Conservation (phyloP, 139 green algal genomes). For the Chlorella vulgaris region DNA sequence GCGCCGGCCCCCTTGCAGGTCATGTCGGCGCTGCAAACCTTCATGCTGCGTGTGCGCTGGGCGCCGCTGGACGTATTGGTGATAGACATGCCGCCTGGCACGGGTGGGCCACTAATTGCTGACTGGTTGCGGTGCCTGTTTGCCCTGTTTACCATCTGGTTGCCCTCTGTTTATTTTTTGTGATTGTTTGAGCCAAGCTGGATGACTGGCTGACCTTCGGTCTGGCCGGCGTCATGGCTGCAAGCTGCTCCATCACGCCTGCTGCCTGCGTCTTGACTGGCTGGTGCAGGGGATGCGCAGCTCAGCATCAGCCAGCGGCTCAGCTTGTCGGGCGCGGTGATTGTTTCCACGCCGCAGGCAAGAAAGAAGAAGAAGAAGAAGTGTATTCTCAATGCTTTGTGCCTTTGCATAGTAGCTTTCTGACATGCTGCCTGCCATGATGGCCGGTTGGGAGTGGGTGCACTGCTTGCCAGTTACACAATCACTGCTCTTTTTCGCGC, state of each 20-base stretch:
- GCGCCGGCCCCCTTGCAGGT: conserved; percentile 46
- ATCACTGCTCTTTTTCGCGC: neutral
- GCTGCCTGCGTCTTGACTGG: neutral
- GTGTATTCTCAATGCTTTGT: neutral
- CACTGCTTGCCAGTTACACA: neutral
- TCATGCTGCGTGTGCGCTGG: conserved; percentile 84
- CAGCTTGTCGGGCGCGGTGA: conserved; percentile 78
- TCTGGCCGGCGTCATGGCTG: too few relatives aligned
- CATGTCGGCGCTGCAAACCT: conserved; percentile 86
- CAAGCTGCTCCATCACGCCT: too few relatives aligned
- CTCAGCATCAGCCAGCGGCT: conserved; percentile 83
- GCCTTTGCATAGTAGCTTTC: too few relatives aligned
- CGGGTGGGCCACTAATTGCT: conserved; percentile 44
- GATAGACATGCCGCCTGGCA: conserved; percentile 95
- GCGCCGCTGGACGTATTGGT: conserved; percentile 85
- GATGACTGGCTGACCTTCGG: too few relatives aligned
- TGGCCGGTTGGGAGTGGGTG: too few relatives aligned
- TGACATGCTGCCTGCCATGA: too few relatives aligned
- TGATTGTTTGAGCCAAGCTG: too few relatives aligned
- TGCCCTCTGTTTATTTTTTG: too few relatives aligned
- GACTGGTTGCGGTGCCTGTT: neutral
- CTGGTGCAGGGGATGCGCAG: conserved; percentile 53
- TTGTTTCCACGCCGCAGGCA: conserved; percentile 90
- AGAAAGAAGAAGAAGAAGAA: neutral
- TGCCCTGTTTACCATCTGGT: neutral